Evolutionary conservation across 225 moss, liverwort and hornwort species (phyloP), one percentile per base, ranked within the genome.

Genomic region (Antitrichia curtipendula): DNA sequence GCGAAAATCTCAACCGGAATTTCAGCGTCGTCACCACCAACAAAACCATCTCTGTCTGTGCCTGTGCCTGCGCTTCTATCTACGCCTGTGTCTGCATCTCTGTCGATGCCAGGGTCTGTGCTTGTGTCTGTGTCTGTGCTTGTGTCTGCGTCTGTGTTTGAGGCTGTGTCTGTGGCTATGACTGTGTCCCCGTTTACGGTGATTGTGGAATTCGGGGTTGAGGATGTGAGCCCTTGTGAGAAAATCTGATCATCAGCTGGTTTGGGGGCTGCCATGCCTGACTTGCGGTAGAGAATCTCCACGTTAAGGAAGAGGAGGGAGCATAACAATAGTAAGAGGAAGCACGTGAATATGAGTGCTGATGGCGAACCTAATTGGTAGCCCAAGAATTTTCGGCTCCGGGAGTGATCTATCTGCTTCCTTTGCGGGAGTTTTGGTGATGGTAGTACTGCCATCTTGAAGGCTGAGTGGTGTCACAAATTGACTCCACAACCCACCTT

Each of bases 261-360:
- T 57, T 71, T 79, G 25, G 61, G 40, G 21, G 69, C 47, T 75
- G 66, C 17, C 23, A 24, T 71, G 50, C 82, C 65, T 4, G 71
- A 45, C 64, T 85, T 91, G 31, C 74, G 82, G 83, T 82, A 93
- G 16, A 92, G 31, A 49, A 90, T 45, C 84, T 89, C 70, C 56
- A 88, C 18, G 81, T 92, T 85, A 2, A 93, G 29, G 75, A 91
- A 90, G 14, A 92, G 81, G 75, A 92, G 59, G 52, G 88, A 93
- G 87, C 83, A 88, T 11, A 91, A 8, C 58, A 90, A n/a, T 6
- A 91, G 68, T 13, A 91, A 9, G 75, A 54, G 15, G 61, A 92
- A 41, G 65, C 82, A 68, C 38, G 87, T 70, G 34, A 62, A 79
- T 59, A 91, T 4, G 62, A 91, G 45, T 19, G 58, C 75, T 4